Conservation (phyloP, 2,329 filamentous ascomycete species). For the Penicillium sp. region DNA sequence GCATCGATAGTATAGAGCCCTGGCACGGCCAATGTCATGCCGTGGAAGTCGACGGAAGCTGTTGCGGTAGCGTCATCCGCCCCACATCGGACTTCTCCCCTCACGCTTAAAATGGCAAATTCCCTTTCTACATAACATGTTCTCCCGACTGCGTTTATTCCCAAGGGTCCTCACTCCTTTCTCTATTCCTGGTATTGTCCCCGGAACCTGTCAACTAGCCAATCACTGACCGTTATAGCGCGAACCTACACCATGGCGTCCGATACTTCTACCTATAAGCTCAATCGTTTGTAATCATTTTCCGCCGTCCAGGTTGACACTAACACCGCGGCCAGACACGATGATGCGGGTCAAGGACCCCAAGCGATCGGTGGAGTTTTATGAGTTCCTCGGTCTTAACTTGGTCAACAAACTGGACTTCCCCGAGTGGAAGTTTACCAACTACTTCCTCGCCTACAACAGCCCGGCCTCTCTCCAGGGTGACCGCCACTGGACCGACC, state of each 20-base stretch:
- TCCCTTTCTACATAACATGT: constrained; percentile 19
- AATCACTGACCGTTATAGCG: constrained; percentile 18
- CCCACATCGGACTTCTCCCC: constrained; percentile 13
- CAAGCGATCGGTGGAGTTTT: constrained; percentile 83
- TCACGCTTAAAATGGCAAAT: constrained; percentile 19
- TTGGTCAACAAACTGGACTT: constrained; percentile 76
- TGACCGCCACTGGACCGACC: constrained; percentile 73
- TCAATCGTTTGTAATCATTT: constrained; percentile 54
- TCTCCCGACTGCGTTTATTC: constrained; percentile 21
- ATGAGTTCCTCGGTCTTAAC: constrained; percentile 86
- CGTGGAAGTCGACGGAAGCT: neutral
- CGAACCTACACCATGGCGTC: constrained; percentile 51
- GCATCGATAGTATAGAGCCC: too few relatives aligned
- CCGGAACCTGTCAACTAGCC: neutral
- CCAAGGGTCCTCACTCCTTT: constrained; percentile 26
- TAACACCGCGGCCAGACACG: constrained; percentile 33
- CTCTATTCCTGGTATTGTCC: constrained; percentile 17
- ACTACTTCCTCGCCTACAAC: constrained; percentile 94
- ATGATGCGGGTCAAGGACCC: constrained; percentile 96
- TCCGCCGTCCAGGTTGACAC: neutral
- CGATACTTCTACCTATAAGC: constrained; percentile 62
- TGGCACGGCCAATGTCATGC: neutral
- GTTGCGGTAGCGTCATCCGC: constrained; percentile 8
- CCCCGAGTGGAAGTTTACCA: constrained; percentile 86
- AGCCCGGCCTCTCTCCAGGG: constrained; percentile 69